Conservation (phyloP, 345 rosid species). For the Toxicodendron radicans region DNA sequence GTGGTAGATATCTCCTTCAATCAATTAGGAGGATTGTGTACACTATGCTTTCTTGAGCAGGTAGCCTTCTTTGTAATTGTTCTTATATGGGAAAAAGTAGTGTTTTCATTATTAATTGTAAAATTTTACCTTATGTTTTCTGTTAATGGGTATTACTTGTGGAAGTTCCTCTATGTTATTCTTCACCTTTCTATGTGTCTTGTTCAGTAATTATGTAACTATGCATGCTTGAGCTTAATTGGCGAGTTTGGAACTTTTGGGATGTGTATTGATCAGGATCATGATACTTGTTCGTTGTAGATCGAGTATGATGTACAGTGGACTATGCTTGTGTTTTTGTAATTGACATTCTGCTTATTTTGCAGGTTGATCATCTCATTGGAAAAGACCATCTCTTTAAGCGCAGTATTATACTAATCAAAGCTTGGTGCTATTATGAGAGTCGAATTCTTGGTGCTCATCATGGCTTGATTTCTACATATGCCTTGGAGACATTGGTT, state of each 20-base stretch:
- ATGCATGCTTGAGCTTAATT: background rate
- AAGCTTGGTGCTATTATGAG: slow-evolving; percentile 95
- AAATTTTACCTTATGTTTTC: background rate
- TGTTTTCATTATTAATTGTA: background rate
- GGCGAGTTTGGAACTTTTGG: background rate
- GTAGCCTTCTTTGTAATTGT: slow-evolving; percentile 40
- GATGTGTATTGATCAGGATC: background rate
- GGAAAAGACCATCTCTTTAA: slow-evolving; percentile 78
- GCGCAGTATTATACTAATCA: slow-evolving; percentile 78
- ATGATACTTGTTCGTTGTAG: background rate
- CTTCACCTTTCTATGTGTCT: background rate
- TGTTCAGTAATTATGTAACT: background rate
- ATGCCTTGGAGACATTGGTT: slow-evolving; percentile 89
- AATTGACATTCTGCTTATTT: slow-evolving; percentile 28
- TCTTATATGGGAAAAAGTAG: slow-evolving; percentile 1
- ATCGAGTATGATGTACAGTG: background rate
- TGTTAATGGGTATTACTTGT: background rate
- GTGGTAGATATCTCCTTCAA: slow-evolving; percentile 93
- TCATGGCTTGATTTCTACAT: slow-evolving; percentile 85
- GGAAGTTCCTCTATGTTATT: background rate
- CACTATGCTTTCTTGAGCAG: slow-evolving; percentile 94
- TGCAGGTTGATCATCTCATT: slow-evolving; percentile 66
- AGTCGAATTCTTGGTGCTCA: slow-evolving; percentile 92
- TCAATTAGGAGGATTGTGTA: slow-evolving; percentile 79
- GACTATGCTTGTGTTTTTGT: slow-evolving; percentile 10